A percentile compares a stretch with the other conserved stretches of the same genome.
Conservation (phyloP, 140 eudicot species). For the Stevia rebaudiana region DNA sequence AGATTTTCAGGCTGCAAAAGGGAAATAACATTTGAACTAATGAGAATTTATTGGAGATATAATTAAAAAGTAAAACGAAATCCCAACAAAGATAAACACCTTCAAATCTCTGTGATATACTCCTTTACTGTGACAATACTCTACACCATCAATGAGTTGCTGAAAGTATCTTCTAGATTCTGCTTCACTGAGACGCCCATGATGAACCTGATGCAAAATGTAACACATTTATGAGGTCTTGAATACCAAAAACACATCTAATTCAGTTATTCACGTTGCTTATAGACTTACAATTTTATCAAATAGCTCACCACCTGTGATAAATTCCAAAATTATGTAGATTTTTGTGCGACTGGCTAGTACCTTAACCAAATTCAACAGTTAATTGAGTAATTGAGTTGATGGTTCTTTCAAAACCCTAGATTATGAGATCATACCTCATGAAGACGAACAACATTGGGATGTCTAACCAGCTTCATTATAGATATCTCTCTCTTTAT, state of each 20-base stretch:
- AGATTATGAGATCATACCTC: conserved; percentile 51
- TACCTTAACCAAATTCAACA: conserved; percentile 44
- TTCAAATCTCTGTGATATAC: conserved; percentile 92
- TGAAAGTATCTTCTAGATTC: conserved; percentile 86
- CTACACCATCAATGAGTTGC: conserved; percentile 96
- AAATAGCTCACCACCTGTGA: conserved; percentile 96
- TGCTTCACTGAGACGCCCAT: conserved; percentile 93
- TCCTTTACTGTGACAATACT: conserved; percentile 93
- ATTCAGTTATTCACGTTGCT: conserved; percentile 1
- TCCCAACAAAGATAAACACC: conserved; percentile 34
- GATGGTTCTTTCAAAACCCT: conserved; percentile 15
- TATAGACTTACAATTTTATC: conserved; percentile 83
- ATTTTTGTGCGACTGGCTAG: conserved; percentile 96
- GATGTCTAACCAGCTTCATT: conserved; percentile 98
- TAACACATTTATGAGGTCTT: neutral
- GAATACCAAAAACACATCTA: conserved; percentile 4
- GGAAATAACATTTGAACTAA: conserved; percentile 9
- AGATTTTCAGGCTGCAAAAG: conserved; percentile 93
- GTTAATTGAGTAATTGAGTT: neutral
- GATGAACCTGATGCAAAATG: conserved; percentile 54
- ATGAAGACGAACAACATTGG: conserved; percentile 83
- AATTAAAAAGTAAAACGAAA: neutral
- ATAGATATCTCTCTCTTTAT: conserved; percentile 92
- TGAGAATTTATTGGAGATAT: conserved; percentile 17
- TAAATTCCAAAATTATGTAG: conserved; percentile 85